Conservation (phyloP, 192 early-diverging fungal genomes). For the Kickxella alabastrina region DNA sequence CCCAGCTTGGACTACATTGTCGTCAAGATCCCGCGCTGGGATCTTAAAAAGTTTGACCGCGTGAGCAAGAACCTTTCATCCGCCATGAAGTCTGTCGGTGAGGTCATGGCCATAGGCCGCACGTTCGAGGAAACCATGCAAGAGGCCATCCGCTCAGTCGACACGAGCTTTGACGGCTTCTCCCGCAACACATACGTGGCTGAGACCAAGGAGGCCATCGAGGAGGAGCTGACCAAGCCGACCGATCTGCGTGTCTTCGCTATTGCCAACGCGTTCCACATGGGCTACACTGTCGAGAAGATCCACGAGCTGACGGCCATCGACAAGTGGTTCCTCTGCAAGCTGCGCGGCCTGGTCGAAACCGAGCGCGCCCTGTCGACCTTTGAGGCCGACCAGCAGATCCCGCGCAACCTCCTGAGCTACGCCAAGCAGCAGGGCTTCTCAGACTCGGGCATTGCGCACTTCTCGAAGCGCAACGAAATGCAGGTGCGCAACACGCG, state of each 20-base stretch:
- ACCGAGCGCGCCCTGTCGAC: constrained; percentile 65
- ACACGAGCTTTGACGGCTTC: constrained; percentile 84
- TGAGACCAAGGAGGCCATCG: constrained; percentile 63
- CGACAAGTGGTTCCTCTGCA: constrained; percentile 98
- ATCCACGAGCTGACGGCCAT: constrained; percentile 89
- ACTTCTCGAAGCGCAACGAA: constrained; percentile 74
- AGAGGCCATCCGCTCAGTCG: constrained; percentile 91
- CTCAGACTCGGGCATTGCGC: constrained; percentile 69
- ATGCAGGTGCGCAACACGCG: constrained; percentile 82
- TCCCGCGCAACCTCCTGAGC: constrained; percentile 62
- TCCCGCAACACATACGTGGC: constrained; percentile 62
- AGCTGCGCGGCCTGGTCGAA: constrained; percentile 82
- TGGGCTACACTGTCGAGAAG: constrained; percentile 86
- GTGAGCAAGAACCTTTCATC: constrained; percentile 86
- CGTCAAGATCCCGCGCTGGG: constrained; percentile 85
- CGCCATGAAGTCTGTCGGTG: constrained; percentile 96
- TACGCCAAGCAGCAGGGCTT: constrained; percentile 93
- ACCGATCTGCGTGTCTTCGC: constrained; percentile 95
- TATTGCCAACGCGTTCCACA: constrained; percentile 91
- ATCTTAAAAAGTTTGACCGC: constrained; percentile 93
- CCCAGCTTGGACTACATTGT: constrained; percentile 92
- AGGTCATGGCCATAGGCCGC: constrained; percentile 96
- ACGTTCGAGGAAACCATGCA: constrained; percentile 98
- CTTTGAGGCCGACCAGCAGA: constrained; percentile 43
- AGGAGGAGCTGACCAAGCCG: constrained; percentile 84